A percentile compares a stretch with the other conserved stretches of the same genome.
These are phyloP conservation scores for Trichomonas gallinae DNA, from an alignment of 208 protist species.

Conservation along the genomic window DNA sequence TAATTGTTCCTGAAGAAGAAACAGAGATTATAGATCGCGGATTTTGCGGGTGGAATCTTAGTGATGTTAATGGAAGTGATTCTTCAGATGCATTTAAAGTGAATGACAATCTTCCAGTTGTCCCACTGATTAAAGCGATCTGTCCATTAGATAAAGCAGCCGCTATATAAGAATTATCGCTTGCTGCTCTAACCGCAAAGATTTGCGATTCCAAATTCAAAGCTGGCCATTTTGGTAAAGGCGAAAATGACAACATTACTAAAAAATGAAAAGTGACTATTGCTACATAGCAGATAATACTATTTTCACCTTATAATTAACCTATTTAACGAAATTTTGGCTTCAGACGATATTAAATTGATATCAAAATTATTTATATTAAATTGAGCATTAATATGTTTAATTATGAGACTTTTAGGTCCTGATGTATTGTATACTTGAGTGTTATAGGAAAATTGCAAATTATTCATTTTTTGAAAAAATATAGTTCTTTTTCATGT, in stretches of 20 bases:
- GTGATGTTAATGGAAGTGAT: not conserved
- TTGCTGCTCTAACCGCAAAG: not conserved
- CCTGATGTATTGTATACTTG: too few species aligned
- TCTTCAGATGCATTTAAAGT: not conserved
- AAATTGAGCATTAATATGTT: too few species aligned
- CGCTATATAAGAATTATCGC: not conserved
- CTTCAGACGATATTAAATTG: too few species aligned
- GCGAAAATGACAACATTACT: not conserved
- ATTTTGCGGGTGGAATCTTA: not conserved
- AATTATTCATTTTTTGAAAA: too few species aligned
- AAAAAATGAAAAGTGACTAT: not conserved
- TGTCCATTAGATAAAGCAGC: not conserved
- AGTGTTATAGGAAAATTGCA: too few species aligned
- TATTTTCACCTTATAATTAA: too few species aligned
- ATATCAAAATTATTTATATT: too few species aligned
- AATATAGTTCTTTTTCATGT: too few species aligned
- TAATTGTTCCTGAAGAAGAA: not conserved
- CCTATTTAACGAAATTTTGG: too few species aligned
- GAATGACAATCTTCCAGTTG: not conserved
- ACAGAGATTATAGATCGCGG: not conserved
- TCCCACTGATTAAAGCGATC: not conserved
- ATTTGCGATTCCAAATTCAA: not conserved
- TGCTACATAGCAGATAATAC: too few species aligned
- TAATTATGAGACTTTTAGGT: too few species aligned
- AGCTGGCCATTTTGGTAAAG: not conserved